Percentiles rank a stretch among this genome's conserved stretches.
These are phyloP conservation scores for Auriculariales sp. DNA, from an alignment of 768 basidiomycete species.

Conservation along the genomic window DNA sequence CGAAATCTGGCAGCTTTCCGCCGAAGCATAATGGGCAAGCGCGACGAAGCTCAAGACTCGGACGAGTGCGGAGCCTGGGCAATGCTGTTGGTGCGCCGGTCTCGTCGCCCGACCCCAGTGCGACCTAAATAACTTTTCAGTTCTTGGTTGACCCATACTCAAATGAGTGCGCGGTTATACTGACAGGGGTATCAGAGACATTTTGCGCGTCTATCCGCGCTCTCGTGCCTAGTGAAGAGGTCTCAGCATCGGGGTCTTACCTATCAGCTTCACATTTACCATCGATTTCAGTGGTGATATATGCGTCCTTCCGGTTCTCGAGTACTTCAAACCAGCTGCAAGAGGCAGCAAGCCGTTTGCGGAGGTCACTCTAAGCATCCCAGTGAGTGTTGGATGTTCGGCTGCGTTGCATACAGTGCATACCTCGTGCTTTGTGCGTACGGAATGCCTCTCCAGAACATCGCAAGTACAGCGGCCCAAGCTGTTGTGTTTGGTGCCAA, in stretches of 20 bases:
- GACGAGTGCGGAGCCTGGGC: neutral
- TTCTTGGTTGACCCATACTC: too few species aligned
- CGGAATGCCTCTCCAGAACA: constrained; percentile 3
- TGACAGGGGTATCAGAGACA: too few species aligned
- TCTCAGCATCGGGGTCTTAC: too few species aligned
- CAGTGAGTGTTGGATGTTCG: too few species aligned
- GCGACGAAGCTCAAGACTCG: too few species aligned
- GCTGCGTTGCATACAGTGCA: too few species aligned
- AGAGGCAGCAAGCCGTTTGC: neutral
- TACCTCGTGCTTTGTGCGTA: too few species aligned
- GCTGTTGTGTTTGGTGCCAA: neutral
- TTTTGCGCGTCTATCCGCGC: too few species aligned
- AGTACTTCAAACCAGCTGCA: neutral
- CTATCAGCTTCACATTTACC: neutral
- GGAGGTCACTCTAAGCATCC: too few species aligned
- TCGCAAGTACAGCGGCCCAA: neutral
- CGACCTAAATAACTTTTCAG: too few species aligned
- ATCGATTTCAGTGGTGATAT: neutral
- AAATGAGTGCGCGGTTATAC: too few species aligned
- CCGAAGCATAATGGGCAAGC: neutral
- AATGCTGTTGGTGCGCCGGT: neutral
- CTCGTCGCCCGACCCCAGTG: neutral
- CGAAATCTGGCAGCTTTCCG: neutral
- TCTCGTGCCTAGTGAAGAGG: too few species aligned
- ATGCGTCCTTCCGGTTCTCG: neutral